Evolutionary conservation across 306 rosid genomes (phyloP).

Genomic region (Notholithocarpus densiflorus): DNA sequence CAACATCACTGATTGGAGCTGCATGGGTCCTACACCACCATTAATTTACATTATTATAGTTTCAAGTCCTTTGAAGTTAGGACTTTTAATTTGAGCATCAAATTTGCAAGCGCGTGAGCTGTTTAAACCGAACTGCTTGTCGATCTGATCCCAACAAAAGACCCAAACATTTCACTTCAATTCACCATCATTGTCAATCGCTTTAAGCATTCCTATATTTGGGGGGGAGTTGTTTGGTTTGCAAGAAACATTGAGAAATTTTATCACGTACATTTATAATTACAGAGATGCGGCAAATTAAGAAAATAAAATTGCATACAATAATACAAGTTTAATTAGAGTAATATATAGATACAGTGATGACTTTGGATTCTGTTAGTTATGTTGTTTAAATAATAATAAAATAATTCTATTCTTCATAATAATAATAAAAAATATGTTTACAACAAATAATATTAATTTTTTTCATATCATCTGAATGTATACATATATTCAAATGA

Average conservation of each 20-base stretch:
- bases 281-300: background rate
- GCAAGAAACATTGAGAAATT: background rate
- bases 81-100: background rate
- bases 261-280: background rate
- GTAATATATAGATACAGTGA: too few species aligned
- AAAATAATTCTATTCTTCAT: too few species aligned
- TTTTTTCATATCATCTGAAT: too few species aligned
- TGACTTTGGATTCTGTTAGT: background rate
- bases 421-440: too few species aligned
- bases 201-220: background rate
- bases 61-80: background rate
- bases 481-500: too few species aligned
- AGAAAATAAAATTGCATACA: background rate
- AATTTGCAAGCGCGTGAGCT: background rate
- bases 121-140: background rate
- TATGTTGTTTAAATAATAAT: too few species aligned
- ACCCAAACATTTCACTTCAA: background rate
- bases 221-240: background rate
- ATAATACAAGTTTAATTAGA: background rate
- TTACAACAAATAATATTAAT: too few species aligned
- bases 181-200: background rate
- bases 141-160: background rate
- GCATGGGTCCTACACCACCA: background rate
- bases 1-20: background rate
- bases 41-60: background rate